Conservation (phyloP, 305 asterid genomes). For the Solanum chacoense region DNA sequence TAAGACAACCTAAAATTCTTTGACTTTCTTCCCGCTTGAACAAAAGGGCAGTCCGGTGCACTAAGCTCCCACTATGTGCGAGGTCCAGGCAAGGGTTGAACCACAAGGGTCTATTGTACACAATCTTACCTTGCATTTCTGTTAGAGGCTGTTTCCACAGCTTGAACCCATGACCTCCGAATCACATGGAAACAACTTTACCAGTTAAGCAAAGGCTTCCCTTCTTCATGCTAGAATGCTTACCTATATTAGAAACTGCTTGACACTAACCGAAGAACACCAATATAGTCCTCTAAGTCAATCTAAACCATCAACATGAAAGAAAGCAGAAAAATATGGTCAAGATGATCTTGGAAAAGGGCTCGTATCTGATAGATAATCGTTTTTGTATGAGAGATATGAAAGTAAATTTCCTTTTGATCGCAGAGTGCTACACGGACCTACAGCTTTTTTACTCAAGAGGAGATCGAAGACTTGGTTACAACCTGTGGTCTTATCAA, state of each 20-base stretch:
- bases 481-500: constrained; percentile 66
- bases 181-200: background rate
- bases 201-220: background rate
- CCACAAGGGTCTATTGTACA: background rate
- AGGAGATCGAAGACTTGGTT: constrained; percentile 78
- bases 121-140: background rate
- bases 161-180: background rate
- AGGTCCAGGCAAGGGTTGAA: background rate
- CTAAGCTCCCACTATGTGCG: background rate
- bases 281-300: background rate
- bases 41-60: background rate
- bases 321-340: background rate
- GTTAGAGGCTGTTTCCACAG: background rate
- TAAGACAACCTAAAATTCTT: background rate
- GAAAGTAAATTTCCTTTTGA: background rate
- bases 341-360: background rate
- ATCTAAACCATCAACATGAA: background rate
- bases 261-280: background rate
- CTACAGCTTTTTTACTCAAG: constrained; percentile 51
- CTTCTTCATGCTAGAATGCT: background rate
- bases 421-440: constrained; percentile 27
- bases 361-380: background rate
- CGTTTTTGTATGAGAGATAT: background rate
- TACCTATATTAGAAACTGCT: background rate
- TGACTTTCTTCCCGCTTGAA: background rate